phyloP scores from a whole-genome alignment of 768 basidiomycete species.

The Lactarius hengduanensis region DNA sequence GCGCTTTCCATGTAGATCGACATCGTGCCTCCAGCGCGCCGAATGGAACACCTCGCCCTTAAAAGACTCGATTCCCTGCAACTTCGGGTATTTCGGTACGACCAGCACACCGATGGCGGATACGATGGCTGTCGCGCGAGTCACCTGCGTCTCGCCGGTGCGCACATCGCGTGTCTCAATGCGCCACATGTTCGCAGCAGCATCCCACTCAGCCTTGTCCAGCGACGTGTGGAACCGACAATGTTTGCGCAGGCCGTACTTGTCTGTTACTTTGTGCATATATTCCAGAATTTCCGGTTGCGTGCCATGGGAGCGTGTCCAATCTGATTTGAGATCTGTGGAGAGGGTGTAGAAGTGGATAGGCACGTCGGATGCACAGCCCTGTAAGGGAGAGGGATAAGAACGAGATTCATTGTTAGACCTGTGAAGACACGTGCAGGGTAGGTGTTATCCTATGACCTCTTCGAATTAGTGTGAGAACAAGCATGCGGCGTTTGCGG shows the following conservation, averaged over 20 bases:
- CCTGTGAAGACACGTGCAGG: slow-evolving; percentile 20
- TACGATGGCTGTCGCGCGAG: slow-evolving; percentile 33
- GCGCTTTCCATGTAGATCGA: slow-evolving; percentile 49
- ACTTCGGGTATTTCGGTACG: slow-evolving; percentile 31
- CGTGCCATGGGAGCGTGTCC: slow-evolving; percentile 29
- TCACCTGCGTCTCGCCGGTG: slow-evolving; percentile 15
- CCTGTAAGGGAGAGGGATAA: slow-evolving; percentile 18
- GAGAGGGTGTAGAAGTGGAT: slow-evolving; percentile 32
- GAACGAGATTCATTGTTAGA: not conserved
- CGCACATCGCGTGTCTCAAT: slow-evolving; percentile 30
- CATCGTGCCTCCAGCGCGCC: slow-evolving; percentile 52
- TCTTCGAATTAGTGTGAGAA: not conserved
- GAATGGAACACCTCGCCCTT: slow-evolving; percentile 56
- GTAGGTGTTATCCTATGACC: slow-evolving; percentile 30
- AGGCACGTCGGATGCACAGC: slow-evolving; percentile 32
- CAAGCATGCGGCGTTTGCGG: not conserved
- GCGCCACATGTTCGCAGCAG: slow-evolving; percentile 29
- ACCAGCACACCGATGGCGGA: slow-evolving; percentile 34
- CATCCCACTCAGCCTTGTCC: slow-evolving; percentile 34
- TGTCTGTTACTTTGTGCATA: slow-evolving; percentile 29
- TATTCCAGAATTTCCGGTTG: slow-evolving; percentile 36
- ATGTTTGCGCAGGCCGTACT: slow-evolving; percentile 27
- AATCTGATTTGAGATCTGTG: slow-evolving; percentile 33
- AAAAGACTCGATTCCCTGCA: slow-evolving; percentile 40
- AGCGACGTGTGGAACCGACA: slow-evolving; percentile 33